Base-by-base conservation (phyloP, 2,329 filamentous ascomycete genomes). In the Trichoderma semiorbis region DNA sequence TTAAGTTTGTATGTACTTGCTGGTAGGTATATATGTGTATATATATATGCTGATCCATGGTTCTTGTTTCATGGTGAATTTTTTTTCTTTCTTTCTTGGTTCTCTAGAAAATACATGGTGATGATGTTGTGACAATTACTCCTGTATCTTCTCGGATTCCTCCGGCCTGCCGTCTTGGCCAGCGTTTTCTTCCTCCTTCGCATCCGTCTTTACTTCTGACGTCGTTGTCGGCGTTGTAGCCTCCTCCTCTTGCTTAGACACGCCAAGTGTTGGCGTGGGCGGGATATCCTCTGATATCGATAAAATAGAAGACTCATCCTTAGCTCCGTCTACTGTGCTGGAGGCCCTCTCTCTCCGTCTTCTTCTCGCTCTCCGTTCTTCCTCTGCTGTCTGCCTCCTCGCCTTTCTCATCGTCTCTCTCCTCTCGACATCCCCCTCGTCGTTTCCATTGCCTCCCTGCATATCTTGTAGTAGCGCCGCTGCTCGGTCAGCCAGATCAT, bases 401-500 rank as follows among this genome's bases (percentile, higher is more conserved):
- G 84, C 81, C 79, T 84, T 87, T 69, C 94, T 84, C 71, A 93
- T 85, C 72, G 84, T 89, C 76, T 91, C 87, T 72, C 89, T 81
- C 81, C 86, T 83, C 79, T 89, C 84, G 24, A 80, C 74, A 74
- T 81, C 84, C 8, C 83, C 83, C 43, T 85, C 83, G 3, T 86
- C 87, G 21, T 85, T 86, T 26, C 88, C 88, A 58, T 89, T 89
- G 55, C 90, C 87, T 63, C 91, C 88, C 55, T 94, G 89, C 81
- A 98, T 91, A 60, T 94, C 94, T 78, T 97, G 93, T 34, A 98
- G 85, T 80, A 98, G 84, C 74, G 91, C 89, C 1, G 94, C 94
- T 3, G 95, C 95, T 67, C 94, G 89, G 76, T 95, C 92, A 3
- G 94, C 95, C 32, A 98, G 90, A 74, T 97, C 94, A 80, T 95